Evolutionary conservation across 148 eudicot genomes (phyloP), one percentile per base, ranked within the genome.

Genomic region (Camellia lanceoleosa): DNA sequence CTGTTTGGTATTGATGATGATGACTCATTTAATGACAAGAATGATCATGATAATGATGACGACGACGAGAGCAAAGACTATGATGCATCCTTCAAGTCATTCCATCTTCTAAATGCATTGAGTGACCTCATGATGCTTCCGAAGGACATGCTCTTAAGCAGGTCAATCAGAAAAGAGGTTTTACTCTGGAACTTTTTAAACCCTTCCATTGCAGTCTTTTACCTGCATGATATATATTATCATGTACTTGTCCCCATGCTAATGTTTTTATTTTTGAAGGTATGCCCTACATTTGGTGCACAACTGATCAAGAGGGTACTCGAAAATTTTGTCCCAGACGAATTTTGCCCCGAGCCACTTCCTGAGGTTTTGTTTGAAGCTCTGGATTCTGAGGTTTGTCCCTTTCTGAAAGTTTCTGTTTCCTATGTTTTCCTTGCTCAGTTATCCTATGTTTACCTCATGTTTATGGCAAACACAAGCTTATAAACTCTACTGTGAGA

Each of bases 81-180:
- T 68, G 91, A 85, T 73, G 68, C 86, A 59, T 83, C 97, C n/a
- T 85, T 85, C 63, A 92, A 88, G 79, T 84, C 92, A 63, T 96
- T 96, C 86, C 84, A 83, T 87, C 90, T 96, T 69, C 90, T 96
- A n/a, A 92, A 91, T 72, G 90, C 97, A 20, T 82, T 96, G 82
- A 92, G 99, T 81, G 98, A 96, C 77, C 98, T 96, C 59, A 91
- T 96, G 99, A 96, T 96, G 98, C 94, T 96, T 84, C 99, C 99
- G 14, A 96, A 94, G 85, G 99, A 94, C 87, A 88, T 94, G 97
- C 93, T 96, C 12, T 80, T 94, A 67, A 91, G 87, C 67, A 85
- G 78, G 65, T 84, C 95, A 47, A 85, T 89, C 69, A 89, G 98
- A 87, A 87, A 80, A 86, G 98, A 95, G 97, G 98, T 95, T 74